Percentiles rank a stretch among this genome's conserved stretches.
These are phyloP conservation scores for Arabis alpina DNA, from an alignment of 345 rosid species.

Conservation along the genomic window DNA sequence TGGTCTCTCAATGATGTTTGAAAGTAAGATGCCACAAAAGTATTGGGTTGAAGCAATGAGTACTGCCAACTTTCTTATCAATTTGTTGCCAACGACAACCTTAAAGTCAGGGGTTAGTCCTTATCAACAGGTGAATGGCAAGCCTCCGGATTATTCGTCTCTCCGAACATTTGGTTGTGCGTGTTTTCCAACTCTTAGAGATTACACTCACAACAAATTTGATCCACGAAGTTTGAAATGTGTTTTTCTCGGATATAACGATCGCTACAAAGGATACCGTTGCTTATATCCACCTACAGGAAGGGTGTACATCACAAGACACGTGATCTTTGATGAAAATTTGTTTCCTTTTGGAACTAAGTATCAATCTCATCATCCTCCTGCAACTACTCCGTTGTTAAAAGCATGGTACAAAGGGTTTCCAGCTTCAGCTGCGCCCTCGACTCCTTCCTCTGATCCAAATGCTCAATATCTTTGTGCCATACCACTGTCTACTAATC, in stretches of 20 bases:
- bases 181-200: not conserved
- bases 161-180: not conserved
- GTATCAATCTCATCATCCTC: too few species aligned
- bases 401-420: too few species aligned
- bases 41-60: not conserved
- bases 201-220: not conserved
- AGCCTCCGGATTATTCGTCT: not conserved
- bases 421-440: too few species aligned
- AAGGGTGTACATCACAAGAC: not conserved
- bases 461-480: too few species aligned
- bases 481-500: too few species aligned
- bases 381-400: too few species aligned
- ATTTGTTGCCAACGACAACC: fast-evolving
- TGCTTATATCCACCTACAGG: not conserved
- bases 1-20: not conserved
- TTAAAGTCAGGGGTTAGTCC: not conserved
- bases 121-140: not conserved
- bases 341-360: not conserved
- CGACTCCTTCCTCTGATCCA: too few species aligned
- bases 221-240: not conserved
- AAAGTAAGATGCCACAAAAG: not conserved
- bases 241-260: not conserved
- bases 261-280: not conserved
- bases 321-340: not conserved
- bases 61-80: not conserved